Evolutionary conservation across 345 rosid genomes (phyloP).

Genomic region (Pistacia integerrima): DNA sequence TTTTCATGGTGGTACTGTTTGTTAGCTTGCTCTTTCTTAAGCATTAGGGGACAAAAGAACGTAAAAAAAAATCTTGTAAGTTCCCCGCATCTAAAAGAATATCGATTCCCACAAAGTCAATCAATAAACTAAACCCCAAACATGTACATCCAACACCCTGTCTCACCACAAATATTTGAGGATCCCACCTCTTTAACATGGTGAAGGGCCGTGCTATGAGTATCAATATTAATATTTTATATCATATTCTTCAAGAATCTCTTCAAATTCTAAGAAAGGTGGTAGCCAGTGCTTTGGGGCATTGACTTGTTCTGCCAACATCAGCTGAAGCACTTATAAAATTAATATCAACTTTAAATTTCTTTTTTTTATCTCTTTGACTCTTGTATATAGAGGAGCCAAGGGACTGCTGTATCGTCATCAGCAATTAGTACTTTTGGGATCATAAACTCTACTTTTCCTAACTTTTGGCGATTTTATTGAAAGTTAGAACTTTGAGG

Average conservation of each 20-base stretch:
- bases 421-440: neutral
- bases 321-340: neutral
- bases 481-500: neutral
- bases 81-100: neutral
- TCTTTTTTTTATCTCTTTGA: neutral
- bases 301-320: conserved; percentile 27
- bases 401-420: neutral
- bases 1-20: neutral
- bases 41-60: conserved; percentile 15
- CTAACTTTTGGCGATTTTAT: neutral
- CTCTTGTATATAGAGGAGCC: neutral
- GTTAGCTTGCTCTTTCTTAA: conserved; percentile 15
- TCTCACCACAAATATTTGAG: neutral
- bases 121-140: conserved; percentile 7
- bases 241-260: neutral
- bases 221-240: neutral
- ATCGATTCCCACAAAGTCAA: neutral
- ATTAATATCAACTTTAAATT: neutral
- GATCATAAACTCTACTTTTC: neutral
- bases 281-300: neutral
- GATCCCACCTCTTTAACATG: conserved; percentile 19
- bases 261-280: conserved; percentile 4
- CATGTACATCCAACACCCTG: neutral
- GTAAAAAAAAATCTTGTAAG: neutral
- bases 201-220: conserved; percentile 20